These are phyloP conservation scores for Apiotrichum gracile DNA, from an alignment of 1,284 basidiomycete species.

Conservation along the genomic window DNA sequence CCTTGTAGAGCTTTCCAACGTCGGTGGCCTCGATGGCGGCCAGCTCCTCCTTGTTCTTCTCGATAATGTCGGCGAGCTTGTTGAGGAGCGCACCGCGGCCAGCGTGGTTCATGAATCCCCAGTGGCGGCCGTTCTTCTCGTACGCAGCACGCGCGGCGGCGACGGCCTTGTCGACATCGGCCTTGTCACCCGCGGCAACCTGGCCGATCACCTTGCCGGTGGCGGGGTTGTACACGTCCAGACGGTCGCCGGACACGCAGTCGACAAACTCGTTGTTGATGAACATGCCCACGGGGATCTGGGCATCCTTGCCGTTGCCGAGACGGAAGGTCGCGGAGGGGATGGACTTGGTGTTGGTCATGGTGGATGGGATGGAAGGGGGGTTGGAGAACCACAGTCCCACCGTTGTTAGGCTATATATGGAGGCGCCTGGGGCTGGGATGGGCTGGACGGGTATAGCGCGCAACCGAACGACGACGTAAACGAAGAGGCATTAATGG, in stretches of 20 bases:
- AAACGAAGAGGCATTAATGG: too few relatives aligned
- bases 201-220: slow-evolving; percentile 50
- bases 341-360: neutral
- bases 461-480: too few relatives aligned
- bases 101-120: slow-evolving; percentile 51
- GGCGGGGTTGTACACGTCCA: slow-evolving; percentile 49
- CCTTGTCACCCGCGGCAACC: slow-evolving; percentile 29
- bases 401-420: too few relatives aligned
- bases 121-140: slow-evolving; percentile 65
- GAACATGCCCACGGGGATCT: slow-evolving; percentile 13
- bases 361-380: neutral
- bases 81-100: slow-evolving; percentile 69
- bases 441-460: too few relatives aligned
- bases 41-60: slow-evolving; percentile 62
- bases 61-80: slow-evolving; percentile 85
- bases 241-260: slow-evolving; percentile 22
- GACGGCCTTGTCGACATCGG: slow-evolving; percentile 78
- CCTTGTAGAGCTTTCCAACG: slow-evolving; percentile 74
- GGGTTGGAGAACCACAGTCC: too few relatives aligned
- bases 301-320: slow-evolving; percentile 16
- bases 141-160: slow-evolving; percentile 73
- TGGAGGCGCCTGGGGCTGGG: too few relatives aligned
- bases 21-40: slow-evolving; percentile 71
- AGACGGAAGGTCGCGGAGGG: slow-evolving; percentile 9
- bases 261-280: slow-evolving; percentile 38